Conservation (phyloP, 1,284 basidiomycete genomes). For the Ceratobasidium papillatum region DNA sequence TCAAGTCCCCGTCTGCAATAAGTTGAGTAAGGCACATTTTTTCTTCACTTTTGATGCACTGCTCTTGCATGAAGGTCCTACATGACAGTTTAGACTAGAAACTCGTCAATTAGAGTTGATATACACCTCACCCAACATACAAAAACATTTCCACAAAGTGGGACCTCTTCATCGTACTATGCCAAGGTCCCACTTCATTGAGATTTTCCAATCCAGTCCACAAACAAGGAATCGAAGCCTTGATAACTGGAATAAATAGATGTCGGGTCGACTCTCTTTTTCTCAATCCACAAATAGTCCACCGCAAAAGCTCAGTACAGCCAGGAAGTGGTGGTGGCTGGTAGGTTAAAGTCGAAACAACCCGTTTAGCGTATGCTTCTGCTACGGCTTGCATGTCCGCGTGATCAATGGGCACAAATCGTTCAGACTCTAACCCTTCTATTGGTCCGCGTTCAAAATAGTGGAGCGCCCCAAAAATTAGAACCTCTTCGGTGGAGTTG, state of each 20-base stretch:
- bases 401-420: neutral
- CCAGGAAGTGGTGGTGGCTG: neutral
- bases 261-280: neutral
- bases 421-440: neutral
- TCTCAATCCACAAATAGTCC: neutral
- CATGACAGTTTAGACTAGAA: neutral
- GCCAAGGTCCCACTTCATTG: neutral
- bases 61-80: neutral
- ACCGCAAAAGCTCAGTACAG: neutral
- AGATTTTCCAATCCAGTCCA: neutral
- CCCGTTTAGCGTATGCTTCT: neutral
- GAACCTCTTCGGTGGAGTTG: constrained; percentile 1
- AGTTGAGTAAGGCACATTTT: neutral
- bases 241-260: neutral
- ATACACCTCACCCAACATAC: neutral
- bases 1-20: neutral
- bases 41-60: neutral
- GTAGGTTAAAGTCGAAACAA: neutral
- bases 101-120: no score
- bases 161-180: neutral
- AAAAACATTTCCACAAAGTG: neutral
- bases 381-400: neutral
- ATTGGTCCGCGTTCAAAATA: neutral
- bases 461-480: neutral
- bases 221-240: neutral